phyloP scores from a whole-genome alignment of 805 yeast genomes.

The Candida fluviatilis region DNA sequence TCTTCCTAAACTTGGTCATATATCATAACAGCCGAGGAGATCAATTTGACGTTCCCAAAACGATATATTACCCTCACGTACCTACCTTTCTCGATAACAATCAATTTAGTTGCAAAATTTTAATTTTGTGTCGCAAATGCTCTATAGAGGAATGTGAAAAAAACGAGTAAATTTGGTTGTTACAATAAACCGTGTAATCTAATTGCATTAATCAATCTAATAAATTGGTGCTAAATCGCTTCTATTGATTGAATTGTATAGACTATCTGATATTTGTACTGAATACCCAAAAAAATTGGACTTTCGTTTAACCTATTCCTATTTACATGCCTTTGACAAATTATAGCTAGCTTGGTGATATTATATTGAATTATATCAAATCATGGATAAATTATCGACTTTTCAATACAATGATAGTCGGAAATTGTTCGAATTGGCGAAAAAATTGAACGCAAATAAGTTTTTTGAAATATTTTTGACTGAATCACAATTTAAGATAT shows the following conservation, averaged over 20 bases:
- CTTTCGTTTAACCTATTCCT: not conserved
- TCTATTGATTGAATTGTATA: not conserved
- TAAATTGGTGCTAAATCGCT: not conserved
- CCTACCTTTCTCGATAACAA: not conserved
- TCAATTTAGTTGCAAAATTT: not conserved
- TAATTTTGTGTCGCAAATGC: not conserved
- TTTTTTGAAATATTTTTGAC: constrained; percentile 35
- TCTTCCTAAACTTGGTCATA: too few species aligned
- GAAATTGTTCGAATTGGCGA: constrained; percentile 33
- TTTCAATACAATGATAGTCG: constrained; percentile 29
- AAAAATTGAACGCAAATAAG: constrained; percentile 23
- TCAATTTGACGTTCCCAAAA: not conserved
- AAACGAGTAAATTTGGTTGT: too few species aligned
- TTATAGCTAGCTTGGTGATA: not conserved
- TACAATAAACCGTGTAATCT: not conserved
- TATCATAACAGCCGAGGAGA: too few species aligned
- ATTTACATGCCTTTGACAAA: not conserved
- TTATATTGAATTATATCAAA: not conserved
- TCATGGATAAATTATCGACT: constrained; percentile 36
- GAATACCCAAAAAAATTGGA: not conserved
- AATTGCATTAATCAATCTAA: not conserved
- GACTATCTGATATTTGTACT: not conserved
- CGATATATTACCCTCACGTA: not conserved
- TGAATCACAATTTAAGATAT: constrained; percentile 30
- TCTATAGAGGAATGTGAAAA: not conserved